Conservation (phyloP, 208 protist genomes). For the Angomonas desouzai region DNA sequence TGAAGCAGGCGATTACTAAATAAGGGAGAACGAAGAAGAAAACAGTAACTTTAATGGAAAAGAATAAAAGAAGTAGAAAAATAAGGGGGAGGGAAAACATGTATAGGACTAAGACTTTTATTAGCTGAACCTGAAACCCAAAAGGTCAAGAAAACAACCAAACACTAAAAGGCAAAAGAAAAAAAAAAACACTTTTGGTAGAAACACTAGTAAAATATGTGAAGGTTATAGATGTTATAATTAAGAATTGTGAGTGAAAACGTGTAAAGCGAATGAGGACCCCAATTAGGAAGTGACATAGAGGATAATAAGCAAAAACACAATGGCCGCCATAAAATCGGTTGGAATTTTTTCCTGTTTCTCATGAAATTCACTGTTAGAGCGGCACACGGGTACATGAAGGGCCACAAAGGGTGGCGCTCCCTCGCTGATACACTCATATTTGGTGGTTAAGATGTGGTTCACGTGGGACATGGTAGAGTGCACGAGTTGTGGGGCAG, state of each 20-base stretch:
- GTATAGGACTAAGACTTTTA: constrained; percentile 55
- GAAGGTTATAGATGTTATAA: neutral
- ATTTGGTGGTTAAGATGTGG: constrained; percentile 71
- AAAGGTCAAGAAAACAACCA: constrained; percentile 48
- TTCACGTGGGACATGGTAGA: constrained; percentile 57
- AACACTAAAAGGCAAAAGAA: constrained; percentile 60
- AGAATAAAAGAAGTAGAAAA: constrained; percentile 38
- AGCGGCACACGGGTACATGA: constrained; percentile 26
- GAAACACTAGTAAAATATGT: too few relatives aligned
- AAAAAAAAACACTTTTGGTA: constrained; percentile 57
- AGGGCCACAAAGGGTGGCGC: constrained; percentile 38
- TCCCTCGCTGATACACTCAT: constrained; percentile 45
- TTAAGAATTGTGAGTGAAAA: neutral
- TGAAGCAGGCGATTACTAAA: too few relatives aligned
- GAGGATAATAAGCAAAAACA: constrained; percentile 45
- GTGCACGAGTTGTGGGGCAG: constrained; percentile 72
- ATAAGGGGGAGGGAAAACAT: too few relatives aligned
- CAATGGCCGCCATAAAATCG: constrained; percentile 51
- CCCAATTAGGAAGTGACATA: neutral
- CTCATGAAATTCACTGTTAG: constrained; percentile 48
- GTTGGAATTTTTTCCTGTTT: constrained; percentile 47
- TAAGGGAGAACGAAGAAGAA: constrained; percentile 2
- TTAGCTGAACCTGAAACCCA: constrained; percentile 56
- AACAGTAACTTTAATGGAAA: too few relatives aligned
- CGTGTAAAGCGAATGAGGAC: neutral